Conservation (phyloP, 1,284 basidiomycete genomes). For the Puccinia novopanici region DNA sequence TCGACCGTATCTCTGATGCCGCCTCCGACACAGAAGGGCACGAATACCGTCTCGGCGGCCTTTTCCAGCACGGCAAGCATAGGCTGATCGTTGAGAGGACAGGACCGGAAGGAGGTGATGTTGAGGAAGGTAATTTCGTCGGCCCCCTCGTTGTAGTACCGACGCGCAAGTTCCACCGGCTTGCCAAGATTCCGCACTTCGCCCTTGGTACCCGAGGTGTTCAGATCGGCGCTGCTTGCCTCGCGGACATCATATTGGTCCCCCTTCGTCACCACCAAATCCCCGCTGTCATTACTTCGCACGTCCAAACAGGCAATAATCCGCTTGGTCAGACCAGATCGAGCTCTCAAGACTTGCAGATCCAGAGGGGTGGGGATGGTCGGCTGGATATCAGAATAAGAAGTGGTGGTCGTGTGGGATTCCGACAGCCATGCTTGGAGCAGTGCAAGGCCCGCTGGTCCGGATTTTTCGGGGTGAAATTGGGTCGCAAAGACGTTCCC, state of each 20-base stretch:
- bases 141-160: constrained; percentile 85
- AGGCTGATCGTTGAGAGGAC: constrained; percentile 90
- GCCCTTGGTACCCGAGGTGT: constrained; percentile 60
- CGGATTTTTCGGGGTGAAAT: constrained; percentile 99
- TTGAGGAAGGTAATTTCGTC: constrained; percentile 98
- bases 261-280: constrained; percentile 98
- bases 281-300: constrained; percentile 87
- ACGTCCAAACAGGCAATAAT: constrained; percentile 98
- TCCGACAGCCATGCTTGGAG: constrained; percentile 75
- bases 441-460: constrained; percentile 80
- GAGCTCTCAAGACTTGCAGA: constrained; percentile 57
- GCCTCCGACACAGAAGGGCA: constrained; percentile 97
- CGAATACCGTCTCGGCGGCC: constrained; percentile 86
- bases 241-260: constrained; percentile 99
- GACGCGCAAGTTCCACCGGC: constrained; percentile 84
- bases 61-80: constrained; percentile 94
- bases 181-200: constrained; percentile 96
- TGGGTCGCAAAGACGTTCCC: constrained; percentile 91
- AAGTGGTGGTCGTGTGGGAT: constrained; percentile 53
- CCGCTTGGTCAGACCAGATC: constrained; percentile 78
- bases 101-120: constrained; percentile 98
- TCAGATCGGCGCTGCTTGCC: constrained; percentile 61
- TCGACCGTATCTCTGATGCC: constrained; percentile 96
- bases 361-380: neutral
- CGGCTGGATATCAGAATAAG: constrained; percentile 44